Percentiles rank a stretch among this genome's conserved stretches.
Evolutionary conservation across 768 basidiomycete species (phyloP).

Genomic region (Dioszegia aurantiaca): DNA sequence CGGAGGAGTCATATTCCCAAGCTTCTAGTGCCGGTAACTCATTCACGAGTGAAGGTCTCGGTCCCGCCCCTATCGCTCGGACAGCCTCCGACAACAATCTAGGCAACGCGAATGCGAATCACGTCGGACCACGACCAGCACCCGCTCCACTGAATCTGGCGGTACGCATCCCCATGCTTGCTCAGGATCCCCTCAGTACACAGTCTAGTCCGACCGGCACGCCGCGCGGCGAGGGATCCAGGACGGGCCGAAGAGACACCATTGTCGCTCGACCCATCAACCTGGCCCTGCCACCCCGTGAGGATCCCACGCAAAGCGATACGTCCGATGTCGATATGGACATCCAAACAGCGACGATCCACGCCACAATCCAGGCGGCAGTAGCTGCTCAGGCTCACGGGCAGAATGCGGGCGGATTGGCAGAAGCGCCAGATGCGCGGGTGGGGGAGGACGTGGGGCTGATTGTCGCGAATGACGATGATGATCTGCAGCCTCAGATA

Average conservation of each 20-base stretch:
- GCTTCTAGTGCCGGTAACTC: constrained; percentile 29
- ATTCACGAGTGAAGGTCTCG: constrained; percentile 32
- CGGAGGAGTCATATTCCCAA: constrained; percentile 3
- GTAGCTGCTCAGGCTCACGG: constrained; percentile 21
- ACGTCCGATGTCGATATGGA: constrained; percentile 48
- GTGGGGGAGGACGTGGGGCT: neutral
- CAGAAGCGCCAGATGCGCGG: neutral
- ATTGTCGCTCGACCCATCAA: constrained; percentile 38
- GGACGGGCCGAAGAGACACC: constrained; percentile 35
- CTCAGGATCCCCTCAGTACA: constrained; percentile 39
- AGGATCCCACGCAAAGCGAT: constrained; percentile 37
- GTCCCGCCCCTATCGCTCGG: constrained; percentile 20
- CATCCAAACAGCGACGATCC: constrained; percentile 36
- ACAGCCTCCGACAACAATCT: constrained; percentile 33
- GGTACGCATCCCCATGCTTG: constrained; percentile 32
- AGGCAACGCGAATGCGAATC: constrained; percentile 13
- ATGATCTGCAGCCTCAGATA: constrained; percentile 60
- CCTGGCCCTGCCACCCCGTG: constrained; percentile 21
- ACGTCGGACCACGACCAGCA: constrained; percentile 13
- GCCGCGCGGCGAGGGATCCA: constrained; percentile 24
- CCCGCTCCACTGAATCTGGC: constrained; percentile 32
- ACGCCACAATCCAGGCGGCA: constrained; percentile 28
- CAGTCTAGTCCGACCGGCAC: constrained; percentile 50
- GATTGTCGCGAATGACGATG: constrained; percentile 4
- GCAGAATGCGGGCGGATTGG: constrained; percentile 20